A percentile compares a stretch with the other conserved stretches of the same genome.
Evolutionary conservation across 2,329 filamentous ascomycete species (phyloP).

Genomic region (Fusarium acutatum): DNA sequence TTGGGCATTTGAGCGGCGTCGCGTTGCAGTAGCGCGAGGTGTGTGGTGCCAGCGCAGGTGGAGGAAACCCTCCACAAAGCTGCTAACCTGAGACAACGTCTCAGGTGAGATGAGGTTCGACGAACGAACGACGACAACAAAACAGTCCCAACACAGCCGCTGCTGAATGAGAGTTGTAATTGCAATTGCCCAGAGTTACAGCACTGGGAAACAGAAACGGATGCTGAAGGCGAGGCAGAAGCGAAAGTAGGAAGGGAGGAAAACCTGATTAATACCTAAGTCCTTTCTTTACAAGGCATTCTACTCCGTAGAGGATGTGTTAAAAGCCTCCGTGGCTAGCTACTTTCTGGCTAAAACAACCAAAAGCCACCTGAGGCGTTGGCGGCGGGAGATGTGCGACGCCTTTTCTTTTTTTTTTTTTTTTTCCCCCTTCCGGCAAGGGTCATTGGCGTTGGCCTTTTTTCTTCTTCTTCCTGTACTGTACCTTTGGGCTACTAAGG

Average conservation of each 20-base stretch:
- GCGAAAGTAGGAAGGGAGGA: slow-evolving; percentile 3
- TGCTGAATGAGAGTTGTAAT: neutral
- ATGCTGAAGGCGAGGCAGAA: slow-evolving; percentile 9
- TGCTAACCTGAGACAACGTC: slow-evolving; percentile 48
- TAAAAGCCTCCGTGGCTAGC: slow-evolving; percentile 5
- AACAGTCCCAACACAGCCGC: neutral
- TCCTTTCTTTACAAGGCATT: neutral
- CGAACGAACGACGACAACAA: slow-evolving; percentile 17
- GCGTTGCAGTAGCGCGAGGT: slow-evolving; percentile 25
- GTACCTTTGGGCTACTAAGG: neutral
- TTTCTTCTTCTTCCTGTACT: neutral
- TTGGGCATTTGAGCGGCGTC: slow-evolving; percentile 21
- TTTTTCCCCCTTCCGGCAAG: slow-evolving; percentile 23
- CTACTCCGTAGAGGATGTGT: neutral
- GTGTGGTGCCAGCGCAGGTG: slow-evolving; percentile 35
- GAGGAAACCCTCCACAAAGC: slow-evolving; percentile 33
- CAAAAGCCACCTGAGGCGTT: slow-evolving; percentile 29
- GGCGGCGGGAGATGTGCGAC: slow-evolving; percentile 32
- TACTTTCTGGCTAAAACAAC: slow-evolving; percentile 26
- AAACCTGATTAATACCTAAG: neutral
- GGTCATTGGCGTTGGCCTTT: slow-evolving; percentile 24
- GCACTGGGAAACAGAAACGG: neutral
- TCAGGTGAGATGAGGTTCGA: slow-evolving; percentile 45
- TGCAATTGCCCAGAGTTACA: neutral
- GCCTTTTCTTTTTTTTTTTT: slow-evolving; percentile 1